Base-by-base conservation (phyloP, 257 asterid species). In the Cynanchum wilfordii region DNA sequence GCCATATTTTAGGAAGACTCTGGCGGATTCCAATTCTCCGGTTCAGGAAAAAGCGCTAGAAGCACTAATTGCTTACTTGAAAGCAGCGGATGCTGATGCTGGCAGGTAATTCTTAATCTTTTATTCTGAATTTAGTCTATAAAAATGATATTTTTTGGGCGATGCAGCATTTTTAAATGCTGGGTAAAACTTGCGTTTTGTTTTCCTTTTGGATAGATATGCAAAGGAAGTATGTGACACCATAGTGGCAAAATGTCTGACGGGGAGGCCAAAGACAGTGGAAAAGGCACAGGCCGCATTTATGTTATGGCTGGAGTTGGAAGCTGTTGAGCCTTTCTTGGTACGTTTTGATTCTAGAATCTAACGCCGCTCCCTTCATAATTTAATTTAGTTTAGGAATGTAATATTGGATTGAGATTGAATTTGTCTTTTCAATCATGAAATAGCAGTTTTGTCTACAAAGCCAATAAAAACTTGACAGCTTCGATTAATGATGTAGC, bases 41-140 rank as follows among this genome's bases (percentile, higher is more conserved):
- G 99, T 92, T 66, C 99, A 95, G 84, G 99, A 95, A 86, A 95
- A 92, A 88, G 99, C 98, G 16, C 83, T 95, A 42, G 99, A 95
- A 82, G 98, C 97, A 40, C 96, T 95, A 55, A 90, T 95, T 82
- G 96, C 94, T 33, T 95, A 76, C 82, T 81, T 95, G 77, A 95
- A 76, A 84, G 99, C 96, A 73, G 99, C 91, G 5, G 99, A 95
- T 83, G 90, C 97, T 80, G 99, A 95, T 84, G 90, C 84, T 55
- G 98, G 91, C 66, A 90, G 98, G 99, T 92, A 74, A 63, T 75
- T 78, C 50, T 66, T n/a, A 7, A 63, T 69, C 54, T 66, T 36
- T 30, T 60, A 27, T 65, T 33, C 27, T 29, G 66, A 79, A 56
- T 10, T 29, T 38, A 71, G n/a, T 55, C 70, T 33, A 10, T 20